Conservation (phyloP, 2,329 filamentous ascomycete genomes). For the Dothistroma septosporum region DNA sequence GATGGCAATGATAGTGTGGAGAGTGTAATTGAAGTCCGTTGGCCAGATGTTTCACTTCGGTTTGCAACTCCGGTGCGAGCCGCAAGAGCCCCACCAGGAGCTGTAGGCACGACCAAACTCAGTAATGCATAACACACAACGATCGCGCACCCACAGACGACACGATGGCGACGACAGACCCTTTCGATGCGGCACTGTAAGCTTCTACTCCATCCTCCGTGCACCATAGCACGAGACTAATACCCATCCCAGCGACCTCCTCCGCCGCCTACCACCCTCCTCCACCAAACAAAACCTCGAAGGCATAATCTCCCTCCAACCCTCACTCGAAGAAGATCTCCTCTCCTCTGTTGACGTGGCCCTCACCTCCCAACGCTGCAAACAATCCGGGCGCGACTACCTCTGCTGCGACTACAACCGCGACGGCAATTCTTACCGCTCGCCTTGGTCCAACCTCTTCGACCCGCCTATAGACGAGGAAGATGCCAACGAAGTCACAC, state of each 20-base stretch:
- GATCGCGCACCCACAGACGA: not conserved
- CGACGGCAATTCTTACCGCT: constrained; percentile 94
- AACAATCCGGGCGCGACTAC: constrained; percentile 87
- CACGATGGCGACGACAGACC: constrained; percentile 48
- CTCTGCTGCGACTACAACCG: constrained; percentile 99
- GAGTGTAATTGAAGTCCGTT: not conserved
- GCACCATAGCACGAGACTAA: constrained; percentile 8
- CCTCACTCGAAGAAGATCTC: constrained; percentile 92
- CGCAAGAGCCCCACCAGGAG: not conserved
- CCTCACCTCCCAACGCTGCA: constrained; percentile 78
- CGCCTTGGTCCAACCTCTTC: constrained; percentile 99
- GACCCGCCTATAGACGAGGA: constrained; percentile 76
- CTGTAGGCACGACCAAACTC: not conserved
- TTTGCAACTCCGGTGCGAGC: not conserved
- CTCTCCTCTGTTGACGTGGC: constrained; percentile 97
- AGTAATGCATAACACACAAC: not conserved
- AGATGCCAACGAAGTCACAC: constrained; percentile 75
- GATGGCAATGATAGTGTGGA: not conserved
- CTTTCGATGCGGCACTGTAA: constrained; percentile 74
- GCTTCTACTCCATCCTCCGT: constrained; percentile 27
- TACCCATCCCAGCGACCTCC: constrained; percentile 69
- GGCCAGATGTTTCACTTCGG: not conserved
- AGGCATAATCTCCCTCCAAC: constrained; percentile 80
- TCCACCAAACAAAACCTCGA: constrained; percentile 84
- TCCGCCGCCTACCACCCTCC: constrained; percentile 94